Conservation (phyloP, 1,139 yeast species). For the Lodderomyces parapsilosis region DNA sequence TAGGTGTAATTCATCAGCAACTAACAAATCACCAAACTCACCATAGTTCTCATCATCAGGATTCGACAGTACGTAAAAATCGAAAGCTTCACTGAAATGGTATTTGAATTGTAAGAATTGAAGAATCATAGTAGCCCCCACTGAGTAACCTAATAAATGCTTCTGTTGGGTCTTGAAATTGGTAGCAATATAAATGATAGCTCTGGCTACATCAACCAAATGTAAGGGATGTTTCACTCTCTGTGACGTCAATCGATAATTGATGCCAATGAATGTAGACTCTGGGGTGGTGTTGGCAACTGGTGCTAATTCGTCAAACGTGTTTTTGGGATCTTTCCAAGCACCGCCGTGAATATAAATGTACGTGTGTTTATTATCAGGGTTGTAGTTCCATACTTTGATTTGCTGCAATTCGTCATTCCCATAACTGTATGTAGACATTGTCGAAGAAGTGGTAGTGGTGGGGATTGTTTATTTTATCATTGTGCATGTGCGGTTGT, state of each 20-base stretch:
- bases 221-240: conserved; percentile 64
- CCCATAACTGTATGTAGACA: conserved; percentile 20
- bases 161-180: conserved; percentile 19
- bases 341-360: conserved; percentile 86
- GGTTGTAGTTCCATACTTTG: conserved; percentile 20
- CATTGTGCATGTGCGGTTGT: not conserved
- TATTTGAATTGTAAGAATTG: conserved; percentile 45
- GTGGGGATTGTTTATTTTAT: too few relatives aligned
- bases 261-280: conserved; percentile 44
- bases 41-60: not conserved
- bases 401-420: conserved; percentile 22
- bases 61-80: conserved; percentile 14
- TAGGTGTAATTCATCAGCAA: not conserved
- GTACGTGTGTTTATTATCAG: conserved; percentile 19
- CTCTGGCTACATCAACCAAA: conserved; percentile 52
- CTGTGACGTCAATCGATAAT: conserved; percentile 66
- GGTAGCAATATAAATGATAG: conserved; percentile 32
- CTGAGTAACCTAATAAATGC: conserved; percentile 70
- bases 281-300: conserved; percentile 22
- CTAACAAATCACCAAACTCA: not conserved
- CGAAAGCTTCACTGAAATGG: conserved; percentile 18
- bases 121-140: conserved; percentile 70
- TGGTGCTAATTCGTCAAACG: conserved; percentile 52
- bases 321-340: conserved; percentile 73
- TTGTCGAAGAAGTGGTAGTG: not conserved